Base-by-base conservation (phyloP, 495 filamentous ascomycete species). In the Neurospora hispaniola region DNA sequence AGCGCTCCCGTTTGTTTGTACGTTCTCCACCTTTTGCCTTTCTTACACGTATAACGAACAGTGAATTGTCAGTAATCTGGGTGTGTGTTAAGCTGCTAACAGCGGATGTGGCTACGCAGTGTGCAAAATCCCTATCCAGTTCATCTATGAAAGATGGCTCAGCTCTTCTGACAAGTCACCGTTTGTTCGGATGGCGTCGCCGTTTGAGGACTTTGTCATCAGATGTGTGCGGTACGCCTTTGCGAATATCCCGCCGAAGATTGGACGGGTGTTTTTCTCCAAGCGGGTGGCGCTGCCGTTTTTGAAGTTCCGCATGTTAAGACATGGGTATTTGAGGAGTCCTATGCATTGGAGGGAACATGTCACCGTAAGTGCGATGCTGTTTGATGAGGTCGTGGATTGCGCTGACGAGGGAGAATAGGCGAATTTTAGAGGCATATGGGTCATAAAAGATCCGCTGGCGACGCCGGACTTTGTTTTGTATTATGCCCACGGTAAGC, bases 151-250 rank as follows among this genome's bases (percentile, higher is more conserved):
- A 68, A 84, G 89, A 72, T 88, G 88, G 74, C 78, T 91, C 41
- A 84, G 84, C 0, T 75, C 74, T 14, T 75, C 75, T 59, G 75
- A 79, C 41, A 71, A 85, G 74, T 80, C 87, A 40, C 86, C 89
- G 5, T 93, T 92, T 74, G 86, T 90, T n/a, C 88, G 85, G 70
- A 85, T 84, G 70, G 88, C 90, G 10, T 86, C 90, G 8, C 80
- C 84, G 16, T 94, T 94, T 76, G 90, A 94, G 76, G 92, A 93
- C 77, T 76, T 92, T 46, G 90, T 93, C 20, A 85, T 93, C 71
- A 83, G 90, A 43, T 93, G 90, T 78, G 89, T 94, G 42, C 88
- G 91, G 71, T 94, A 91, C 84, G 90, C 89, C 38, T 94, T 94
- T 77, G 86, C 89, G 39, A 86, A 86, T 73, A 87, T 94, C 68